Conservation (phyloP, 2,329 filamentous ascomycete species). For the Hymenoscyphus scutula region DNA sequence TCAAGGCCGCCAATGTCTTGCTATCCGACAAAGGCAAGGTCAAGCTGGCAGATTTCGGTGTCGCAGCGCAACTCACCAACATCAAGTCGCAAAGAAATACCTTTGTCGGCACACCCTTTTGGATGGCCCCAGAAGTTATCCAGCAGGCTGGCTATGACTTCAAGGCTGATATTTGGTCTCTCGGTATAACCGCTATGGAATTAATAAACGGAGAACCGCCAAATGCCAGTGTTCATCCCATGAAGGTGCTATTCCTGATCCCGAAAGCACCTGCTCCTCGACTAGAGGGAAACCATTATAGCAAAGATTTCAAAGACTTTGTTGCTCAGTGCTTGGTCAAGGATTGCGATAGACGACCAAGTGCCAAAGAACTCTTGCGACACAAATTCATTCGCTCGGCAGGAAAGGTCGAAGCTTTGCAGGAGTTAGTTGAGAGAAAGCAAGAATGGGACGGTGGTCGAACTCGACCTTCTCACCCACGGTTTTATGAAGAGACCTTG, state of each 20-base stretch:
- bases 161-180: slow-evolving; percentile 90
- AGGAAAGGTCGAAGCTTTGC: slow-evolving; percentile 82
- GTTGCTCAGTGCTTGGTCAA: slow-evolving; percentile 87
- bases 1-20: slow-evolving; percentile 95
- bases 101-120: slow-evolving; percentile 95
- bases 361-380: slow-evolving; percentile 80
- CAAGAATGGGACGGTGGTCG: slow-evolving; percentile 78
- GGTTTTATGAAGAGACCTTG: slow-evolving; percentile 93
- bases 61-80: slow-evolving; percentile 93
- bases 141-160: slow-evolving; percentile 82
- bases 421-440: slow-evolving; percentile 80
- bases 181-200: slow-evolving; percentile 90
- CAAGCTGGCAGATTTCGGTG: slow-evolving; percentile 95
- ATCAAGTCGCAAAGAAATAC: slow-evolving; percentile 98
- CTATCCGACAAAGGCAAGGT: slow-evolving; percentile 87
- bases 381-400: slow-evolving; percentile 87
- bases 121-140: slow-evolving; percentile 96
- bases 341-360: slow-evolving; percentile 79
- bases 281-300: slow-evolving; percentile 77
- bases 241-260: slow-evolving; percentile 91
- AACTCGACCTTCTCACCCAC: slow-evolving; percentile 66
- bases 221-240: slow-evolving; percentile 79
- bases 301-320: slow-evolving; percentile 92
- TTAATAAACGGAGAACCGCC: slow-evolving; percentile 88
- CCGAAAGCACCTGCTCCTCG: slow-evolving; percentile 83